A percentile compares a stretch with the other conserved stretches of the same genome.
These are phyloP conservation scores for Pleurozium schreberi DNA, from an alignment of 225 moss, liverwort and hornwort genomes.

Conservation along the genomic window DNA sequence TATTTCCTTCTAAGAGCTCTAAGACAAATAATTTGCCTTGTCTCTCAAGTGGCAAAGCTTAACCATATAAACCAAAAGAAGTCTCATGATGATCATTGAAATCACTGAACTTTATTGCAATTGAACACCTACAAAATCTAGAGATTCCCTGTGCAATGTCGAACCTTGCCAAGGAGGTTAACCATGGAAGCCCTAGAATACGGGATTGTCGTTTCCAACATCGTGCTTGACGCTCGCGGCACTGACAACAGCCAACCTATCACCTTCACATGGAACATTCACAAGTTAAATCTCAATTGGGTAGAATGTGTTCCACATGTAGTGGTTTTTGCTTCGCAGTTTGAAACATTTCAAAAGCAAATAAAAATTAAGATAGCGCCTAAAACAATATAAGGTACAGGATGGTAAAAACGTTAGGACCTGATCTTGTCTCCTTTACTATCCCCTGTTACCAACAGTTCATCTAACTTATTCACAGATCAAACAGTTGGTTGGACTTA, in stretches of 20 bases:
- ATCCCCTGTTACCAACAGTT: not conserved
- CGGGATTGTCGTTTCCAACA: slow-evolving; percentile 68
- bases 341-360: not conserved
- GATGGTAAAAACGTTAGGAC: no score
- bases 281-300: not conserved
- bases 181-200: slow-evolving; percentile 81
- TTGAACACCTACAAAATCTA: not conserved
- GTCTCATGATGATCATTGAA: not conserved
- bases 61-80: not conserved
- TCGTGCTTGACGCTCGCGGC: slow-evolving; percentile 67
- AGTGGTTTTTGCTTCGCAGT: not conserved
- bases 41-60: not conserved
- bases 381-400: not conserved
- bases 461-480: not conserved
- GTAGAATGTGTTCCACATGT: not conserved
- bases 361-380: not conserved
- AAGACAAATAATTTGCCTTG: not conserved
- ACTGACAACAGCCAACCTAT: slow-evolving; percentile 79
- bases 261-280: slow-evolving; percentile 29
- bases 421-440: not conserved
- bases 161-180: slow-evolving; percentile 67
- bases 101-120: not conserved
- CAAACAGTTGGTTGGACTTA: not conserved
- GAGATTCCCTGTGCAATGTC: not conserved
- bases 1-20: not conserved